phyloP scores from a whole-genome alignment of 768 basidiomycete genomes.

The Kwoniella sp. region DNA sequence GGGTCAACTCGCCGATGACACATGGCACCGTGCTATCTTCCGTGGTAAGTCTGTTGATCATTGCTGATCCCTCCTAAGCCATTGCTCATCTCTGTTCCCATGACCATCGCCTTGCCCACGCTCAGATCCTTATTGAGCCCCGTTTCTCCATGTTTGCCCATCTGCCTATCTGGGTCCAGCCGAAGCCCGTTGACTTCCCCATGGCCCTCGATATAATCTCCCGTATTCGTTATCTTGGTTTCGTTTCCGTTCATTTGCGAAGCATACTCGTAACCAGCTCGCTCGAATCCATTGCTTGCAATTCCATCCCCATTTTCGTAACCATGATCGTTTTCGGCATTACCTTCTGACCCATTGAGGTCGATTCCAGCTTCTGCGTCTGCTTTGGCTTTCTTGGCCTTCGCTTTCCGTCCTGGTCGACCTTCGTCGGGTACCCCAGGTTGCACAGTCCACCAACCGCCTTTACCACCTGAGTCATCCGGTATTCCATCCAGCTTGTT shows the following conservation, averaged over 20 bases:
- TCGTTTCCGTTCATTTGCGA: neutral
- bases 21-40: neutral
- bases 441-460: constrained; percentile 55
- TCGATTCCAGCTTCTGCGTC: constrained; percentile 4
- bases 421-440: constrained; percentile 50
- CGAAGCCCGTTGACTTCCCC: neutral
- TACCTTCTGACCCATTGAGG: neutral
- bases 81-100: no score
- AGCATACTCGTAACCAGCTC: neutral
- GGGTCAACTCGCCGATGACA: no score
- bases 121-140: neutral
- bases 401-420: constrained; percentile 44
- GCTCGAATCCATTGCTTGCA: neutral
- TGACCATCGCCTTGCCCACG: neutral
- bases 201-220: neutral
- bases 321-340: neutral
- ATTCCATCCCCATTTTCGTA: neutral
- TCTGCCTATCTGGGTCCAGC: neutral
- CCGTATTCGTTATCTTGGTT: neutral
- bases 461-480: constrained; percentile 53
- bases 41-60: neutral
- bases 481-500: constrained; percentile 50
- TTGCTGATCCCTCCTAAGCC: neutral
- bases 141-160: neutral
- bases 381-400: constrained; percentile 32